Evolutionary conservation across 495 filamentous ascomycete genomes (phyloP), one percentile per base, ranked within the genome.

Genomic region (Polyplosphaeria fusca): DNA sequence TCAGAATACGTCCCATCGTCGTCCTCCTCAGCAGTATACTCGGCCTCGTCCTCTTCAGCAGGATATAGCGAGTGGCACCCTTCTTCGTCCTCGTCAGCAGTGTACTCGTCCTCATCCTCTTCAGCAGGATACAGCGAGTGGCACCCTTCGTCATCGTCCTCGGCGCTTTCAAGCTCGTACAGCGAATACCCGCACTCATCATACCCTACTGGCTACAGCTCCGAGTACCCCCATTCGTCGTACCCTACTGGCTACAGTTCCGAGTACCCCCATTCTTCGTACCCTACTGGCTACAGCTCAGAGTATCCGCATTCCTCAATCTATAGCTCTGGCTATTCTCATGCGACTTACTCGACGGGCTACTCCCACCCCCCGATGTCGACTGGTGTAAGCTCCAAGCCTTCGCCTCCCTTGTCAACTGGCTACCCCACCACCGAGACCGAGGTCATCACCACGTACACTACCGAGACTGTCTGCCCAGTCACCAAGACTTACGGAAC

Each of bases 361-460:
- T 40, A 26, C 43, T 7, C 35, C 11, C 38, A 49, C n/a, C 47
- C 47, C 16, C 28, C 32, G 22, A 22, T 40, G 14, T 27, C 43
- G 20, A 40, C 27, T 49, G 30, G 23, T 41, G 32, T 41, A 30
- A 48, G 22, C 20, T 38, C 37, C 9, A 47, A 49, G 46, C 48
- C 47, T 37, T 45, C 49, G 40, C 60, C 52, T 16, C 47, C 52
- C 16, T 23, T 20, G 28, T 40, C 59, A n/a, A 57, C 59, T 30
- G 59, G 47, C 2, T 47, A 55, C 24, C 14, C 41, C 13, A 32
- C 47, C 2, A 58, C 41, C 24, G 45, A 49, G 39, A 66, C 60
- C 18, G 55, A 59, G 27, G 57, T 49, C 13, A 37, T 67, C 27
- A 69, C 64, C 3, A 67, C 67, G 20, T 69, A 69, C 52, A 67